A percentile compares a stretch with the other conserved stretches of the same genome.
phyloP scores from a whole-genome alignment of 2,329 filamentous ascomycete species.

The Daldinia sp. region DNA sequence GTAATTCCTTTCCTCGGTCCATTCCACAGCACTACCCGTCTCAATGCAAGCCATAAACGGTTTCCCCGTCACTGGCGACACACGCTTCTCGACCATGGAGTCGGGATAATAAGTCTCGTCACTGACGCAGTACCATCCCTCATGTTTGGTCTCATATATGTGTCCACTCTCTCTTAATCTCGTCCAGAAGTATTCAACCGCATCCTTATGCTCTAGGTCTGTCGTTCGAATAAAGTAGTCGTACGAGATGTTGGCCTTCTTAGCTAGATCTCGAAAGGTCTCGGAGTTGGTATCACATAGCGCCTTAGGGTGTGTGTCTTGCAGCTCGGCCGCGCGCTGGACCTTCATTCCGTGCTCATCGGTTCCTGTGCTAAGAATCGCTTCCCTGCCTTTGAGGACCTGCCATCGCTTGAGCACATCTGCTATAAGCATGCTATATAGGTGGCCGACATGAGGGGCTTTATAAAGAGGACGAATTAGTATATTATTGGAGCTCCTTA shows the following conservation, averaged over 20 bases:
- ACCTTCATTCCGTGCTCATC: slow-evolving; percentile 99
- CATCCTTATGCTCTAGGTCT: slow-evolving; percentile 79
- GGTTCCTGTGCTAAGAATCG: slow-evolving; percentile 86
- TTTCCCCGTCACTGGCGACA: slow-evolving; percentile 82
- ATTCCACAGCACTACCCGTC: slow-evolving; percentile 92
- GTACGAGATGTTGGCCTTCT: slow-evolving; percentile 73
- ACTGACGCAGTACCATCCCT: slow-evolving; percentile 96
- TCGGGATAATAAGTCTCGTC: slow-evolving; percentile 96
- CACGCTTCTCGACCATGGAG: slow-evolving; percentile 73
- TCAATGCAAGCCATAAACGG: slow-evolving; percentile 85
- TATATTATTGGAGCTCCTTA: background rate
- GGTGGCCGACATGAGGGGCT: slow-evolving; percentile 94
- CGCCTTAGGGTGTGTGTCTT: slow-evolving; percentile 76
- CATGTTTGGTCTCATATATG: slow-evolving; percentile 85
- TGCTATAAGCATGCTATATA: slow-evolving; percentile 90
- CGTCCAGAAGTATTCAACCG: slow-evolving; percentile 90
- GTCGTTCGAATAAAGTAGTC: slow-evolving; percentile 95
- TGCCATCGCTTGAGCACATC: slow-evolving; percentile 96
- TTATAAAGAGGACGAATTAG: slow-evolving; percentile 37
- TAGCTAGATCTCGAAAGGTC: slow-evolving; percentile 79
- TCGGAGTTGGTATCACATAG: slow-evolving; percentile 88
- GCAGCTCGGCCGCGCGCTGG: slow-evolving; percentile 80
- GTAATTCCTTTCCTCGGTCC: slow-evolving; percentile 92
- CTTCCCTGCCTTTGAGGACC: slow-evolving; percentile 72
- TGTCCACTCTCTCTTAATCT: slow-evolving; percentile 77